phyloP scores from a whole-genome alignment of 768 basidiomycete genomes.

The Boletus insuetus region DNA sequence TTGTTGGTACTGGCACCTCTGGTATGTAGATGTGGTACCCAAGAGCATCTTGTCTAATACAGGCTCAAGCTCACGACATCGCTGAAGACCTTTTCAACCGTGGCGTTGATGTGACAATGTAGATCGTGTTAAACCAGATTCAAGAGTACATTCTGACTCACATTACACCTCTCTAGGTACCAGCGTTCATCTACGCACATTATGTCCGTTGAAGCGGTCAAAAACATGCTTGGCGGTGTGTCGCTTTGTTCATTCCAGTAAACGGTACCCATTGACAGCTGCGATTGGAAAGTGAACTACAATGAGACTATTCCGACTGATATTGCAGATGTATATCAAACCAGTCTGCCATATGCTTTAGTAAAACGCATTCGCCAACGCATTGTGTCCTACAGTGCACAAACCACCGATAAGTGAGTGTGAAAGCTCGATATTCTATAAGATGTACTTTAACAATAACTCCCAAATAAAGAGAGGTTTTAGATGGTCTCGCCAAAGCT shows the following conservation, averaged over 20 bases:
- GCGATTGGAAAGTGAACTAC: neutral
- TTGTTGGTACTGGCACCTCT: constrained; percentile 65
- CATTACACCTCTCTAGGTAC: neutral
- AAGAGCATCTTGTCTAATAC: constrained; percentile 8
- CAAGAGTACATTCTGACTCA: neutral
- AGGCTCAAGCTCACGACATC: constrained; percentile 34
- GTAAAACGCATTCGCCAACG: constrained; percentile 22
- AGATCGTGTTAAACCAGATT: neutral
- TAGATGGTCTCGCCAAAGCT: constrained; percentile 36
- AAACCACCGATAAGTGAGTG: constrained; percentile 28
- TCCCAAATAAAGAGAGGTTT: constrained; percentile 26
- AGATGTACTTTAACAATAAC: neutral
- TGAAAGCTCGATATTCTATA: neutral
- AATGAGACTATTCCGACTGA: constrained; percentile 16
- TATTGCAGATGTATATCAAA: constrained; percentile 16
- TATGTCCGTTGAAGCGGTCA: neutral
- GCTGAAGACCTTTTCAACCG: constrained; percentile 34
- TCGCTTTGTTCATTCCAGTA: neutral
- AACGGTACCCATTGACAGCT: neutral
- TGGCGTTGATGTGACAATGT: constrained; percentile 32
- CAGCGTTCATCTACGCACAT: constrained; percentile 1
- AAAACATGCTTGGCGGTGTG: neutral
- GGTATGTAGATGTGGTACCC: constrained; percentile 28
- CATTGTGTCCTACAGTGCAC: constrained; percentile 8
- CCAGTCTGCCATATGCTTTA: constrained; percentile 15